These are phyloP conservation scores for Metschnikowia matae DNA, from an alignment of 805 yeast species.

Conservation along the genomic window DNA sequence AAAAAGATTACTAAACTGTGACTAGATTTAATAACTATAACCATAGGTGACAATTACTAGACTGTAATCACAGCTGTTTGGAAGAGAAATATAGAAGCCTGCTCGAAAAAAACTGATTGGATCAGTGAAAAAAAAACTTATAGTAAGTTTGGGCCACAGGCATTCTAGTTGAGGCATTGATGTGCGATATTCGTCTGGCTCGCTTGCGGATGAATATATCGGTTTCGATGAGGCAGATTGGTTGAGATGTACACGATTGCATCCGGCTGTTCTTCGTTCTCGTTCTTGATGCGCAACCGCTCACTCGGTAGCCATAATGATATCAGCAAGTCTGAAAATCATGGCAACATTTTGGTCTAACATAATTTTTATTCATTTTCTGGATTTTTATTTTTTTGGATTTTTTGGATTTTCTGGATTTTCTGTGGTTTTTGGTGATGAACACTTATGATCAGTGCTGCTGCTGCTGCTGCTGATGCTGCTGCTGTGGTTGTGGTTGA, in stretches of 20 bases:
- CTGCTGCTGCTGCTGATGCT: background rate
- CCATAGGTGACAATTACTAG: background rate
- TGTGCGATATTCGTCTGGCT: background rate
- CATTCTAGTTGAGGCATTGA: background rate
- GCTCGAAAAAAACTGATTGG: background rate
- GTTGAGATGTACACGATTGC: background rate
- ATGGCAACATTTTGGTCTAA: background rate
- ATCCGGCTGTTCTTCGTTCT: background rate
- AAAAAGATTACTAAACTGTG: too few species aligned
- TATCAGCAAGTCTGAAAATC: background rate
- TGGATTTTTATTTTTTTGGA: constrained; percentile 1
- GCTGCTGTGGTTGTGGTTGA: constrained; percentile 18
- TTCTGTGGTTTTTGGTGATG: constrained; percentile 4
- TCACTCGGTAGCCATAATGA: background rate
- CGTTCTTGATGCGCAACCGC: background rate
- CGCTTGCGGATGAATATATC: background rate
- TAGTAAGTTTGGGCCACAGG: background rate
- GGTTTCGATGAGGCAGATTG: background rate
- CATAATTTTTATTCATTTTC: background rate
- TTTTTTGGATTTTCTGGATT: constrained; percentile 5
- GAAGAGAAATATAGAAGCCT: background rate
- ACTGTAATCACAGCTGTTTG: background rate
- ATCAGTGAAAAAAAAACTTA: constrained; percentile 3
- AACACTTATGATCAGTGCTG: constrained; percentile 3
- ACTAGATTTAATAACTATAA: too few species aligned